Percentiles rank a stretch among this genome's conserved stretches.
phyloP scores from a whole-genome alignment of 352 stramenopile species.

The Peronospora farinosa region DNA sequence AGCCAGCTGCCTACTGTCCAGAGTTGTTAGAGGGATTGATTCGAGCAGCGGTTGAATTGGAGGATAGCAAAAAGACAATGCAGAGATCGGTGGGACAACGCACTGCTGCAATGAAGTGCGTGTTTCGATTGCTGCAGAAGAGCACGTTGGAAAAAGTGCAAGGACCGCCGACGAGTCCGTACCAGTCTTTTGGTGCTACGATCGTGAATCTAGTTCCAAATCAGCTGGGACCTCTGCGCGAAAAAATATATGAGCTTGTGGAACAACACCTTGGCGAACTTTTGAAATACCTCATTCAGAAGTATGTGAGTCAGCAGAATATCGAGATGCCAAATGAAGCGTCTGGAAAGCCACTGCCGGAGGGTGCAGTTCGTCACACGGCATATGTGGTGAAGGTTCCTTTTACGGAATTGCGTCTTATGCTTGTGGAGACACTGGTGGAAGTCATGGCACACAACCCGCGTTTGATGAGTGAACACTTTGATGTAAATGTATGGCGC shows the following conservation, averaged over 20 bases:
- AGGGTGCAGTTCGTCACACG: constrained; percentile 71
- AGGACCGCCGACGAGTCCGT: constrained; percentile 70
- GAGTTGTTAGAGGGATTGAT: constrained; percentile 83
- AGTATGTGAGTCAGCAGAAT: constrained; percentile 76
- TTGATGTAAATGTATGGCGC: constrained; percentile 82
- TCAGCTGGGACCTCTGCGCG: constrained; percentile 59
- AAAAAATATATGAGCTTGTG: constrained; percentile 64
- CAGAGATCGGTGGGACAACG: constrained; percentile 51
- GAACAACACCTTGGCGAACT: constrained; percentile 65
- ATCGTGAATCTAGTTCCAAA: constrained; percentile 83
- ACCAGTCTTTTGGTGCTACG: constrained; percentile 79
- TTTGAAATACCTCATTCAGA: constrained; percentile 62
- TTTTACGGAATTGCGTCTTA: constrained; percentile 86
- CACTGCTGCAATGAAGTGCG: constrained; percentile 79
- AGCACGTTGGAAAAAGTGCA: constrained; percentile 69
- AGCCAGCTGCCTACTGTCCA: constrained; percentile 75
- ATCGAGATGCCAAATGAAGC: constrained; percentile 63
- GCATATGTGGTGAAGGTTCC: constrained; percentile 84
- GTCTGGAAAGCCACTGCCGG: constrained; percentile 49
- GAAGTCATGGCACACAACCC: constrained; percentile 81
- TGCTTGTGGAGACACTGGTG: constrained; percentile 79
- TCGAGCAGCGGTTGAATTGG: constrained; percentile 38
- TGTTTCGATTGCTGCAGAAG: constrained; percentile 73
- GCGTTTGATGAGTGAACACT: constrained; percentile 52
- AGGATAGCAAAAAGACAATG: constrained; percentile 25